A percentile compares a stretch with the other conserved stretches of the same genome.
Evolutionary conservation across 441 rosid species (phyloP).

Genomic region (Monsonia emarginata): DNA sequence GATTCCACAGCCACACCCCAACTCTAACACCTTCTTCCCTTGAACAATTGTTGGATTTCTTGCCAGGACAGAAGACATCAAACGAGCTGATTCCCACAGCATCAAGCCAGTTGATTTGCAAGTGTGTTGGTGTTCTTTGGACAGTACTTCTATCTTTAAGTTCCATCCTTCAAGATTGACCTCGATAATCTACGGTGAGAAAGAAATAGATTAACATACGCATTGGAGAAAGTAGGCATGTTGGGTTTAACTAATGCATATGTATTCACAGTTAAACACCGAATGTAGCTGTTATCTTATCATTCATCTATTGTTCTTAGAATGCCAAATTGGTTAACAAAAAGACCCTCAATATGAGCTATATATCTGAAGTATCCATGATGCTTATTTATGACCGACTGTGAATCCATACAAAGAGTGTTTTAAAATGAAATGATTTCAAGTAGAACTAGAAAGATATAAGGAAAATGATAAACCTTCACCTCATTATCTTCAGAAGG

Average conservation of each 20-base stretch:
- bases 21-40: slow-evolving; percentile 58
- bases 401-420: background rate
- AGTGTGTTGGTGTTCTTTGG: slow-evolving; percentile 76
- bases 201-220: background rate
- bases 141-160: slow-evolving; percentile 51
- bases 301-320: background rate
- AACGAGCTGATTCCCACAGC: slow-evolving; percentile 92
- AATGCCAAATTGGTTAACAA: background rate
- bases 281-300: background rate
- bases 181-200: slow-evolving; percentile 35
- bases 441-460: slow-evolving; percentile 3
- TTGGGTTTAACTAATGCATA: background rate
- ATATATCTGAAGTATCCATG: background rate
- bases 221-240: background rate
- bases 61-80: slow-evolving; percentile 70
- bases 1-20: slow-evolving; percentile 70
- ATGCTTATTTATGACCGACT: background rate
- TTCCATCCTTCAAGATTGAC: slow-evolving; percentile 30
- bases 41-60: slow-evolving; percentile 58
- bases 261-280: background rate
- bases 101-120: slow-evolving; percentile 85
- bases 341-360: background rate
- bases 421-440: background rate
- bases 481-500: slow-evolving; percentile 53
- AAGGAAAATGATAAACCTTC: slow-evolving; percentile 10